These are phyloP conservation scores for Tolypocladium sp. DNA, from an alignment of 2,329 filamentous ascomycete species.

Conservation along the genomic window DNA sequence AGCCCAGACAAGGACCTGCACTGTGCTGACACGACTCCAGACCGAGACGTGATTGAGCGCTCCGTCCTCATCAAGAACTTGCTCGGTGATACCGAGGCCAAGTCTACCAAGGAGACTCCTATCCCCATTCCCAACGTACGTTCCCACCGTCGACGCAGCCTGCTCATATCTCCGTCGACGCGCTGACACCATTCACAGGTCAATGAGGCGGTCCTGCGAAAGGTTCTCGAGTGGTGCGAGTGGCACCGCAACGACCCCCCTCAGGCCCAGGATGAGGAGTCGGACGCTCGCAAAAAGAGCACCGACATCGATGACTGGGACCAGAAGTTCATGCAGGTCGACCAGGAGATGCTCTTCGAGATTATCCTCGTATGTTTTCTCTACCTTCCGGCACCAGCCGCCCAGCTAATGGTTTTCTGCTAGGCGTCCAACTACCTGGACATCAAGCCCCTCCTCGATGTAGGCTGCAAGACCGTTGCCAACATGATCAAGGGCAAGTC, in stretches of 20 bases:
- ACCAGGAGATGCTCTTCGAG: slow-evolving; percentile 99
- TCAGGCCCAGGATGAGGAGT: slow-evolving; percentile 77
- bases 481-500: slow-evolving; percentile 99
- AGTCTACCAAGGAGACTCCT: slow-evolving; percentile 46
- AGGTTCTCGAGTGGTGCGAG: slow-evolving; percentile 97
- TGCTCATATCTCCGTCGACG: neutral
- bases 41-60: slow-evolving; percentile 78
- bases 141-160: slow-evolving; percentile 1
- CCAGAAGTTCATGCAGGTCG: slow-evolving; percentile 99
- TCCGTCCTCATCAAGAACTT: slow-evolving; percentile 97
- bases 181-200: slow-evolving; percentile 41
- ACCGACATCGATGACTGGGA: slow-evolving; percentile 99
- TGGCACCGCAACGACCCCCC: slow-evolving; percentile 87
- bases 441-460: slow-evolving; percentile 95
- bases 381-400: too few species aligned
- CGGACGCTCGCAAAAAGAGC: slow-evolving; percentile 92
- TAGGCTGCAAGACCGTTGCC: slow-evolving; percentile 97
- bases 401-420: neutral
- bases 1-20: slow-evolving; percentile 1
- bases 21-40: slow-evolving; percentile 28
- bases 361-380: slow-evolving; percentile 74
- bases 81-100: slow-evolving; percentile 75
- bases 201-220: slow-evolving; percentile 85
- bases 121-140: slow-evolving; percentile 82
- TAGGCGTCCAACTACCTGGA: slow-evolving; percentile 97